Conservation (phyloP, 441 rosid species). For the Adansonia gregorii region DNA sequence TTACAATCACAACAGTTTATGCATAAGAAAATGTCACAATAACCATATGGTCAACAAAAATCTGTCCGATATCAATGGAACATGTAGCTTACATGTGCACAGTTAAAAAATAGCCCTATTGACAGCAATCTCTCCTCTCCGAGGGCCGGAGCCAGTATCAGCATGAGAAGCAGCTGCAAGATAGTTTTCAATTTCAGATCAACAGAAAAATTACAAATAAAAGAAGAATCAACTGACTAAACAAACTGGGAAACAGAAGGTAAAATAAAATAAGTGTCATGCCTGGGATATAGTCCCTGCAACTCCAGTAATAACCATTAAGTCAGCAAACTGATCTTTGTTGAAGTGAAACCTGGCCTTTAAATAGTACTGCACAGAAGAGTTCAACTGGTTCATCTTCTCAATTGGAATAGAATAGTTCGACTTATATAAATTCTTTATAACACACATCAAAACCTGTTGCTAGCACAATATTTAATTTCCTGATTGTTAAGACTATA, state of each 20-base stretch:
- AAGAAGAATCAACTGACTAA: not conserved
- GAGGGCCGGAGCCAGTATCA: conserved; percentile 60
- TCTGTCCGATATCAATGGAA: not conserved
- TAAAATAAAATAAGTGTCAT: conserved; percentile 5
- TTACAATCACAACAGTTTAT: not conserved
- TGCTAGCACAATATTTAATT: not conserved
- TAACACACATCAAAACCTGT: not conserved
- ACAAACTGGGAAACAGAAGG: too few species aligned
- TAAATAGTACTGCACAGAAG: conserved; percentile 64
- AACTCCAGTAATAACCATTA: conserved; percentile 78
- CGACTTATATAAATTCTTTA: not conserved
- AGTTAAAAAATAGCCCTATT: conserved; percentile 67
- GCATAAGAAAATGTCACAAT: not conserved
- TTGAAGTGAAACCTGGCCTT: conserved; percentile 85
- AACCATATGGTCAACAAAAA: not conserved
- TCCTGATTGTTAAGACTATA: not conserved
- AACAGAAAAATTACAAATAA: conserved; percentile 16
- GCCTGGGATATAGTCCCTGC: conserved; percentile 93
- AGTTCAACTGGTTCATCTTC: not conserved
- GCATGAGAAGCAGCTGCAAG: conserved; percentile 79
- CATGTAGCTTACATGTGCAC: conserved; percentile 63
- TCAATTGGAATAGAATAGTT: not conserved
- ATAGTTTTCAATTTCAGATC: conserved; percentile 26
- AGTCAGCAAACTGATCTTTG: conserved; percentile 86
- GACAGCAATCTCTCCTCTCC: conserved; percentile 84